A percentile compares a stretch with the other conserved stretches of the same genome.
phyloP scores from a whole-genome alignment of 768 basidiomycete species.

The Royoungia palumana region DNA sequence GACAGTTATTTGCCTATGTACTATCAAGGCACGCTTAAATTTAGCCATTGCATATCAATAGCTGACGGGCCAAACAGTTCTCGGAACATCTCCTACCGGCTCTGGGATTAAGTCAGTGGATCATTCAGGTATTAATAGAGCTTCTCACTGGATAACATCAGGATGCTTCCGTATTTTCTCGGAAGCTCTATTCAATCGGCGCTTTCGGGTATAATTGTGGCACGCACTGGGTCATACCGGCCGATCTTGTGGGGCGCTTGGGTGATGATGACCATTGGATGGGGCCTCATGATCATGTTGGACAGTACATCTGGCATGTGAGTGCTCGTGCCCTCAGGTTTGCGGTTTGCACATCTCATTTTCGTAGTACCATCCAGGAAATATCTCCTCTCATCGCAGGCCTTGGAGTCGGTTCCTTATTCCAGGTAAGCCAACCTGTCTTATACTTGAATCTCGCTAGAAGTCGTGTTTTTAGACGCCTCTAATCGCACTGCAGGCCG shows the following conservation, averaged over 20 bases:
- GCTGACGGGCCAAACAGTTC: constrained; percentile 17
- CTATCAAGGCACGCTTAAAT: constrained; percentile 30
- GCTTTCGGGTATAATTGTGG: constrained; percentile 25
- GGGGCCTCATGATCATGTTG: constrained; percentile 36
- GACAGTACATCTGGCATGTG: constrained; percentile 31
- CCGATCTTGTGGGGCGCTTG: constrained; percentile 31
- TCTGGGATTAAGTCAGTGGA: constrained; percentile 30
- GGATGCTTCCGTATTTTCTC: constrained; percentile 37
- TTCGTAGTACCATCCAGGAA: constrained; percentile 29
- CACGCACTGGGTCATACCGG: constrained; percentile 29
- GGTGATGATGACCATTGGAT: constrained; percentile 33
- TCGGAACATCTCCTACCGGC: constrained; percentile 36
- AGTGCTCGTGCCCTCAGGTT: neutral
- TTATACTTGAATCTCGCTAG: neutral
- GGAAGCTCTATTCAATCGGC: constrained; percentile 16
- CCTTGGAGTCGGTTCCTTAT: constrained; percentile 34
- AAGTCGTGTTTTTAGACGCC: constrained; percentile 18
- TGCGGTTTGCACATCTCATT: neutral
- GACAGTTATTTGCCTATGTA: constrained; percentile 39
- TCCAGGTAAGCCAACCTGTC: constrained; percentile 23
- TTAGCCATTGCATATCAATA: neutral
- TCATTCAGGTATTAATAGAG: too few species aligned
- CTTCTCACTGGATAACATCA: constrained; percentile 9
- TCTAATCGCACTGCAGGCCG: constrained; percentile 38
- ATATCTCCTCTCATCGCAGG: constrained; percentile 33